Evolutionary conservation across 129 eudicot genomes (phyloP), one percentile per base, ranked within the genome.

Genomic region (Oenanthe sinensis): DNA sequence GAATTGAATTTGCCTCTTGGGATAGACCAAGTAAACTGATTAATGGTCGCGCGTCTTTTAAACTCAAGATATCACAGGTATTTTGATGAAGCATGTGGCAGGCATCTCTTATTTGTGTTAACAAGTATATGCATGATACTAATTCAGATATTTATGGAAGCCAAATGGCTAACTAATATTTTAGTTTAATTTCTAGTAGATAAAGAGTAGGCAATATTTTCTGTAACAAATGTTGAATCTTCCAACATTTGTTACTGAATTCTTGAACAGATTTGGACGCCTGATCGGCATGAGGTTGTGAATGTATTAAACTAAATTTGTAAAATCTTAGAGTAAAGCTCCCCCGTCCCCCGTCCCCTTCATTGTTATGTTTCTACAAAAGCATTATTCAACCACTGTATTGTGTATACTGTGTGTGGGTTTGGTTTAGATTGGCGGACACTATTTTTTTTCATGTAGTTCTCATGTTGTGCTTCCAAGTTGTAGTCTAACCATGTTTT

Each of bases 31-130:
- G 87, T 85, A 89, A 87, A 88, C 76, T 91, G 76, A 75, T 80
- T 30, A 85, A 82, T 45, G 97, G 98, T 0, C 96, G 87, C 81
- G 96, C 97, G 76, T 89, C 91, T 14, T 91, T 93, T 83, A 91
- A 88, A 83, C 90, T 93, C 78, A 91, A 88, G 82, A 91, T 93
- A 77, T 83, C 98, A 67, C 96, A 87, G 98, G 98, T 93, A 85
- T 75, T 45, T 39, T 47, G 60, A 8, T 72, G 58, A 58, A 71
- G 77, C 74, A 74, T 73, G 77, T 71, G 50, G 15, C 10, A 49
- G 70, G 15, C 75, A 6, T 77, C 49, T 78, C 69, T 47, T 39
- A 37, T 37, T 72, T 42, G 13, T 43, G 48, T 43, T 44, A 43
- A 15, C 2, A 16, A 46, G 42, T 42, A 74, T 46, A 74, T 13